phyloP scores from a whole-genome alignment of 768 basidiomycete species.

The Russula griseocarnosa region DNA sequence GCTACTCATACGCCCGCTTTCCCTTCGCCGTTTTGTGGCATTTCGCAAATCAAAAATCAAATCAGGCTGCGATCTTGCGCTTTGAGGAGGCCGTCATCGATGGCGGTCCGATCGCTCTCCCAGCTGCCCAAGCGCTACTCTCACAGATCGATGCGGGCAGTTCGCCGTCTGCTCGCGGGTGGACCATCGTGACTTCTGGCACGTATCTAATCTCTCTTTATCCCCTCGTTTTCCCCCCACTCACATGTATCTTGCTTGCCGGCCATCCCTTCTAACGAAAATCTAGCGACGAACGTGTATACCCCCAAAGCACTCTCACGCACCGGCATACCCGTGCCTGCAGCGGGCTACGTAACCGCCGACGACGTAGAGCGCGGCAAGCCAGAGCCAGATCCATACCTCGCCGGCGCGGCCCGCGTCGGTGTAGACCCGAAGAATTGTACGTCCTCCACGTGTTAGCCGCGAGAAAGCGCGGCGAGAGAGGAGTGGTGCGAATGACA shows the following conservation, averaged over 20 bases:
- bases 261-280: background rate
- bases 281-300: conserved; percentile 67
- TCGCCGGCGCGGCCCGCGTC: conserved; percentile 64
- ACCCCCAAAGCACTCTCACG: conserved; percentile 62
- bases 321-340: conserved; percentile 57
- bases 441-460: conserved; percentile 34
- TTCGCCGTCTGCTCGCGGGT: conserved; percentile 41
- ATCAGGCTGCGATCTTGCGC: conserved; percentile 65
- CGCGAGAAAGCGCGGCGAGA: background rate
- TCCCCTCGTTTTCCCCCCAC: background rate
- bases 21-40: background rate
- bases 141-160: conserved; percentile 29
- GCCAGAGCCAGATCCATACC: conserved; percentile 86
- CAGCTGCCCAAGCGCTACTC: conserved; percentile 59
- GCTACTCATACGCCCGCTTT: background rate
- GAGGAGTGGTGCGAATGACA: background rate
- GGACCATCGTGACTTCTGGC: conserved; percentile 89
- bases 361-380: conserved; percentile 71
- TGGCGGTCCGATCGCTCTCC: conserved; percentile 58
- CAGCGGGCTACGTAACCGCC: conserved; percentile 63
- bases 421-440: conserved; percentile 56
- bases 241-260: background rate
- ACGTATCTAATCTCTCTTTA: conserved; percentile 48
- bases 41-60: background rate
- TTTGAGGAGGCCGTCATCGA: conserved; percentile 75